Conservation (phyloP, 2,329 filamentous ascomycete genomes). For the Leptosphaerulina australis region DNA sequence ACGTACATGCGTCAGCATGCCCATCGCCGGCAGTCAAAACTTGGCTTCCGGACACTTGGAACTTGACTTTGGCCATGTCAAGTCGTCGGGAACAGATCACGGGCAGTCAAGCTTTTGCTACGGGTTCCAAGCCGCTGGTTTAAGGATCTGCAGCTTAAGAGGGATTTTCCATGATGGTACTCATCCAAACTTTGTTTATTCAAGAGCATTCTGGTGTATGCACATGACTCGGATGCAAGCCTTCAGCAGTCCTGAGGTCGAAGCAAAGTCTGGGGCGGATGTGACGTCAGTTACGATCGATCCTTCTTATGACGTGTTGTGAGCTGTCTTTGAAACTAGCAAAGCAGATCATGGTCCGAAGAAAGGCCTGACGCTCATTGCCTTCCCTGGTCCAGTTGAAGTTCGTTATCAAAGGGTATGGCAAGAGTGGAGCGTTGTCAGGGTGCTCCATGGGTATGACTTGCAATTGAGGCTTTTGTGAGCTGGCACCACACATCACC, state of each 20-base stretch:
- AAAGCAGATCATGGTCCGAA: conserved; percentile 1
- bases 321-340: conserved; percentile 2
- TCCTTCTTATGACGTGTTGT: conserved; percentile 4
- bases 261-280: neutral
- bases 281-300: conserved; percentile 15
- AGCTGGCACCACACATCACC: neutral
- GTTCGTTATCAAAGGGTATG: conserved; percentile 6
- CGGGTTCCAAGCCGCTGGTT: neutral
- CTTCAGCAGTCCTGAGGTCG: neutral
- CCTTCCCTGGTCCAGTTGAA: neutral
- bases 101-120: conserved; percentile 4
- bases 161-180: no score
- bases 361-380: conserved; percentile 6
- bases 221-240: neutral
- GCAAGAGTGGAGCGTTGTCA: conserved; percentile 9
- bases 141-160: no score
- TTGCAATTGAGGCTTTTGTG: conserved; percentile 2
- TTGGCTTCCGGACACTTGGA: conserved; percentile 23
- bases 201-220: neutral
- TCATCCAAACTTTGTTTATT: no score
- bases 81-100: neutral
- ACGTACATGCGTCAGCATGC: conserved; percentile 5
- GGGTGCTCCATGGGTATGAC: conserved; percentile 4
- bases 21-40: conserved; percentile 13
- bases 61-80: conserved; percentile 12